Percentiles rank a stretch among this genome's conserved stretches.
These are phyloP conservation scores for Cetradonia linearis DNA, from an alignment of 495 filamentous ascomycete genomes.

Conservation along the genomic window DNA sequence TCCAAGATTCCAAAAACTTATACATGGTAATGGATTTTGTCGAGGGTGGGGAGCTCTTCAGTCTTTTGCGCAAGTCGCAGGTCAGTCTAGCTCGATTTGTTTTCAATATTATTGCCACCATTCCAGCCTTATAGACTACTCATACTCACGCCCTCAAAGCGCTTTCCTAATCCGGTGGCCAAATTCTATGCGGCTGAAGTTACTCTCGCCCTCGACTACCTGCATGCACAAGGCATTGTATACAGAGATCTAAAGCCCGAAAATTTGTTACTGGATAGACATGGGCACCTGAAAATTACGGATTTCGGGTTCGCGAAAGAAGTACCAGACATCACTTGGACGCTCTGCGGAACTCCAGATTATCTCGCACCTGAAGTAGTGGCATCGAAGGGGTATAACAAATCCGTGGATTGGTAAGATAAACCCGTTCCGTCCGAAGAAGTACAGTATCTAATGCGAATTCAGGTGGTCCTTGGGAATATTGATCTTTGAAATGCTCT, in stretches of 20 bases:
- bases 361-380: constrained; percentile 97
- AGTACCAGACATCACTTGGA: constrained; percentile 98
- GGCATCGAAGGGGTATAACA: constrained; percentile 95
- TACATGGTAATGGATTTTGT: constrained; percentile 99
- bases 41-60: constrained; percentile 97
- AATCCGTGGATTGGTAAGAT: constrained; percentile 92
- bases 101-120: neutral
- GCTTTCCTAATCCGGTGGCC: constrained; percentile 96
- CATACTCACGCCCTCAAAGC: constrained; percentile 43
- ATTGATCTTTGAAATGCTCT: constrained; percentile 98
- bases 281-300: constrained; percentile 96
- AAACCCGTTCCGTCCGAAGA: neutral
- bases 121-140: constrained; percentile 7
- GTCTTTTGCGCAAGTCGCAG: constrained; percentile 88
- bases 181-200: constrained; percentile 99
- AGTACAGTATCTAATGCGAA: constrained; percentile 16
- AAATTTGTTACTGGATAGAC: constrained; percentile 86
- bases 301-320: constrained; percentile 99
- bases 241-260: constrained; percentile 97
- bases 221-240: constrained; percentile 91
- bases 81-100: constrained; percentile 44
- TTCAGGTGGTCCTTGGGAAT: constrained; percentile 95
- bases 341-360: constrained; percentile 95
- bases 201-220: constrained; percentile 86
- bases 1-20: constrained; percentile 86